These are phyloP conservation scores for Psophocarpus tetragonolobus DNA, from an alignment of 306 rosid species.

Conservation along the genomic window DNA sequence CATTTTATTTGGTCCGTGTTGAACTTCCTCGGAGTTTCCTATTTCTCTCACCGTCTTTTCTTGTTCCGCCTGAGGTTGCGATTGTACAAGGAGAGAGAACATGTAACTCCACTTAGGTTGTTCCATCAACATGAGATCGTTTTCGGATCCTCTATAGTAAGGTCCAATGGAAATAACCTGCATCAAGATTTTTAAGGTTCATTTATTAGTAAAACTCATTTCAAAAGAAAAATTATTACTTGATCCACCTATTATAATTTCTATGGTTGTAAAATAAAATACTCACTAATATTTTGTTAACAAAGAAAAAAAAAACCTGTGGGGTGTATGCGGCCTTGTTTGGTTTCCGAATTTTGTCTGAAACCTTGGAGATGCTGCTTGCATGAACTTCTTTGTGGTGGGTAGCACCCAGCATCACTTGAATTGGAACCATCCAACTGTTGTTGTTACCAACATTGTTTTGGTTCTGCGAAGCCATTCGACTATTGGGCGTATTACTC, in stretches of 20 bases:
- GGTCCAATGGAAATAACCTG: conserved; percentile 30
- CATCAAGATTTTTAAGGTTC: too few relatives aligned
- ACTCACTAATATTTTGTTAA: too few relatives aligned
- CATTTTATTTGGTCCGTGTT: too few relatives aligned
- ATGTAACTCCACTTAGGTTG: conserved; percentile 21
- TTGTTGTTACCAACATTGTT: not conserved
- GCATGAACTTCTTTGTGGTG: not conserved
- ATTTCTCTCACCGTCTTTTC: not conserved
- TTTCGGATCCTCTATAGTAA: not conserved
- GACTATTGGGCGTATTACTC: too few relatives aligned
- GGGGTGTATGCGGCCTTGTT: not conserved
- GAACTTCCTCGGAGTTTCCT: too few relatives aligned
- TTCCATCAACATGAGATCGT: not conserved
- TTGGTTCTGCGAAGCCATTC: not conserved
- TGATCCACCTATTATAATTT: too few relatives aligned
- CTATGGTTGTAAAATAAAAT: too few relatives aligned
- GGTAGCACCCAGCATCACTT: not conserved
- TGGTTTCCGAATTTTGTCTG: not conserved
- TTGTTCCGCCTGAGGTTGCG: not conserved
- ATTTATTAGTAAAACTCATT: too few relatives aligned
- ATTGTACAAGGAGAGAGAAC: not conserved
- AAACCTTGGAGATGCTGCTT: conserved; percentile 11
- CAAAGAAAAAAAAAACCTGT: too few relatives aligned
- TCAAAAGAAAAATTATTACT: too few relatives aligned
- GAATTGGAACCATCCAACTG: not conserved